Percentiles rank a stretch among this genome's conserved stretches.
These are phyloP conservation scores for Talaromyces nanjingensis DNA, from an alignment of 495 filamentous ascomycete species.

Conservation along the genomic window DNA sequence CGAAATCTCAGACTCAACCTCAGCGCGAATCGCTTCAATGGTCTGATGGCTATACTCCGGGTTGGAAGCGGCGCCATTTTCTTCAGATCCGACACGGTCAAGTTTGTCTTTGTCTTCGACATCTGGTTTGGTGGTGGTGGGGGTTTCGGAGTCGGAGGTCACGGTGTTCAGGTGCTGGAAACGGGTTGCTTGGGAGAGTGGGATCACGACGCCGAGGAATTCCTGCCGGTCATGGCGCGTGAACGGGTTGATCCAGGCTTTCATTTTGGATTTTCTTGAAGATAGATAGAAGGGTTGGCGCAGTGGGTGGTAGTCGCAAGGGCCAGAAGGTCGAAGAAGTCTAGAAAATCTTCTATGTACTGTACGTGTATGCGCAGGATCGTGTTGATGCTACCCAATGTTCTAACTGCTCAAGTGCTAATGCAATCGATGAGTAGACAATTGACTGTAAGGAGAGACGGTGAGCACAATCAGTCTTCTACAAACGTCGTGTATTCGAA, in stretches of 20 bases:
- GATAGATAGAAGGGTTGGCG: not conserved
- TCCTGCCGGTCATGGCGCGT: slow-evolving; percentile 38
- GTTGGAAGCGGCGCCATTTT: slow-evolving; percentile 11
- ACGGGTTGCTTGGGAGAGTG: slow-evolving; percentile 34
- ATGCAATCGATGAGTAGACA: not conserved
- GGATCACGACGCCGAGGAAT: slow-evolving; percentile 46
- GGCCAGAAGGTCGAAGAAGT: not conserved
- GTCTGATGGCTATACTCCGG: slow-evolving; percentile 29
- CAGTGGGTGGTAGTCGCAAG: not conserved
- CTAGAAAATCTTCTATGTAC: not conserved
- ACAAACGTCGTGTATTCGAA: not conserved
- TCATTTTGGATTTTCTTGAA: slow-evolving; percentile 16
- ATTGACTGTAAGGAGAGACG: not conserved
- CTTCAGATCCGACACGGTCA: slow-evolving; percentile 17
- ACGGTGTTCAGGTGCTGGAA: slow-evolving; percentile 25
- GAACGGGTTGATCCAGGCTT: slow-evolving; percentile 41
- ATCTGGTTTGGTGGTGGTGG: not conserved
- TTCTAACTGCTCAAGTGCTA: not conserved
- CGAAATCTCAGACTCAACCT: slow-evolving; percentile 38
- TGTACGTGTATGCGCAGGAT: not conserved
- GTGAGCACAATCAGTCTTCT: not conserved
- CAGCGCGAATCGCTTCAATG: slow-evolving; percentile 39
- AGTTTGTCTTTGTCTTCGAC: slow-evolving; percentile 6
- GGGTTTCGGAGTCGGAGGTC: slow-evolving; percentile 24
- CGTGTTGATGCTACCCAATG: not conserved